These are phyloP conservation scores for Malus asiatica DNA, from an alignment of 306 rosid genomes.

Conservation along the genomic window DNA sequence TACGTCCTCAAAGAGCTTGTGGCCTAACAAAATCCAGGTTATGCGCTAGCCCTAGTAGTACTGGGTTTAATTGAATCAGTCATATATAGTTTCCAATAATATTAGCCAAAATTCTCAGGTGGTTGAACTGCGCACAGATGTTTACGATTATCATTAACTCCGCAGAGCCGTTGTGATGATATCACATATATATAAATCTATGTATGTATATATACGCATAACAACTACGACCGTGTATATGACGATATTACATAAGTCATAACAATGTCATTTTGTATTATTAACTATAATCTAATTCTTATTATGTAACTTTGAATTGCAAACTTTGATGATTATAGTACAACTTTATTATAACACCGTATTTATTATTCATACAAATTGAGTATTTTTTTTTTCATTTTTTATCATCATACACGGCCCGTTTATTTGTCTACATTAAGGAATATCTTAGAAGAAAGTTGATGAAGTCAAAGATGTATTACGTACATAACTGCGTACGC, in stretches of 20 bases:
- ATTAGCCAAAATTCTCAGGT: background rate
- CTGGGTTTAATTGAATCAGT: background rate
- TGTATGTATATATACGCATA: too few relatives aligned
- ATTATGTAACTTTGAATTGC: background rate
- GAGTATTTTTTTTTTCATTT: background rate
- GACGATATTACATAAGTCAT: too few relatives aligned
- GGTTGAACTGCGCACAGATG: background rate
- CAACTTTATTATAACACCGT: background rate
- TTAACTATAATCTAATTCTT: too few relatives aligned
- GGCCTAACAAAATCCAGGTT: background rate
- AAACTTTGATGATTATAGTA: background rate
- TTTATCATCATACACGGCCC: background rate
- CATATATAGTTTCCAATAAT: background rate
- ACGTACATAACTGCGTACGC: slow-evolving; percentile 1
- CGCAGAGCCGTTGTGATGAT: background rate
- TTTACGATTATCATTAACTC: background rate
- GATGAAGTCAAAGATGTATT: background rate
- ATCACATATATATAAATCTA: background rate
- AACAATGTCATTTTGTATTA: too few relatives aligned
- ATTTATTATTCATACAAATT: background rate
- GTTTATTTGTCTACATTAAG: background rate
- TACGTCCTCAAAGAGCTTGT: background rate
- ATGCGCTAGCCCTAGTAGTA: background rate
- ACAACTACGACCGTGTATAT: too few relatives aligned
- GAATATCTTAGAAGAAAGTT: background rate